A percentile compares a stretch with the other conserved stretches of the same genome.
These are phyloP conservation scores for Galeopsis tetrahit DNA, from an alignment of 257 asterid genomes.

Conservation along the genomic window DNA sequence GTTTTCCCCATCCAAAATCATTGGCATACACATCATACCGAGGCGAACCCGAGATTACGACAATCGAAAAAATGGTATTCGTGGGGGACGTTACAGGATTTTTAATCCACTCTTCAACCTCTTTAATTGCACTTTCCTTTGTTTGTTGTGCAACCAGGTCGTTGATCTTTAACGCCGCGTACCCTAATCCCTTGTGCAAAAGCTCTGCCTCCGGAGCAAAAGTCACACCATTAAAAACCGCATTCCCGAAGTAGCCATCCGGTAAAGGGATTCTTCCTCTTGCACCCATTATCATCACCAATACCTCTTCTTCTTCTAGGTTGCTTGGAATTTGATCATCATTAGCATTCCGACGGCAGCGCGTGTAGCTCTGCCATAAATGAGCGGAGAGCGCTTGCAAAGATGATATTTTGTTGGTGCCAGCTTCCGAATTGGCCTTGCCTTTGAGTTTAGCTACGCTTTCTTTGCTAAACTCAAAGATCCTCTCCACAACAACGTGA, in stretches of 20 bases:
- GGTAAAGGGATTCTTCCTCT: slow-evolving; percentile 37
- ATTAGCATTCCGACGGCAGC: not conserved
- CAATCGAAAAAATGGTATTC: not conserved
- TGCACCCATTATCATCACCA: slow-evolving; percentile 21
- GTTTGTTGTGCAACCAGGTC: too few species aligned
- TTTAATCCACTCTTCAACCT: slow-evolving; percentile 26
- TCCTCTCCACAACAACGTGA: slow-evolving; percentile 31
- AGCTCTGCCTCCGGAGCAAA: slow-evolving; percentile 30
- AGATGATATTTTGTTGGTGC: too few species aligned
- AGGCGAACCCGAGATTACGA: slow-evolving; percentile 50
- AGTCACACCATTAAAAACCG: too few species aligned
- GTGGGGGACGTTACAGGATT: not conserved
- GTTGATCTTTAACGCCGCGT: not conserved
- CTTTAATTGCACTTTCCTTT: too few species aligned
- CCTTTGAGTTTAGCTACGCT: slow-evolving; percentile 32
- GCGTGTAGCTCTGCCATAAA: slow-evolving; percentile 10
- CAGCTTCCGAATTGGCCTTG: too few species aligned
- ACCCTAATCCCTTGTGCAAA: not conserved
- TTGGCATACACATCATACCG: slow-evolving; percentile 48
- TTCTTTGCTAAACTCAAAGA: slow-evolving; percentile 46
- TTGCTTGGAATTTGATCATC: not conserved
- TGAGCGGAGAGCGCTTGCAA: too few species aligned
- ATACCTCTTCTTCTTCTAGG: not conserved
- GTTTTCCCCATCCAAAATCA: slow-evolving; percentile 64
- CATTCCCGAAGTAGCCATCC: too few species aligned